A percentile compares a stretch with the other conserved stretches of the same genome.
These are phyloP conservation scores for Raddia distichophylla DNA, from an alignment of 176 grass and related monocot species.

Conservation along the genomic window DNA sequence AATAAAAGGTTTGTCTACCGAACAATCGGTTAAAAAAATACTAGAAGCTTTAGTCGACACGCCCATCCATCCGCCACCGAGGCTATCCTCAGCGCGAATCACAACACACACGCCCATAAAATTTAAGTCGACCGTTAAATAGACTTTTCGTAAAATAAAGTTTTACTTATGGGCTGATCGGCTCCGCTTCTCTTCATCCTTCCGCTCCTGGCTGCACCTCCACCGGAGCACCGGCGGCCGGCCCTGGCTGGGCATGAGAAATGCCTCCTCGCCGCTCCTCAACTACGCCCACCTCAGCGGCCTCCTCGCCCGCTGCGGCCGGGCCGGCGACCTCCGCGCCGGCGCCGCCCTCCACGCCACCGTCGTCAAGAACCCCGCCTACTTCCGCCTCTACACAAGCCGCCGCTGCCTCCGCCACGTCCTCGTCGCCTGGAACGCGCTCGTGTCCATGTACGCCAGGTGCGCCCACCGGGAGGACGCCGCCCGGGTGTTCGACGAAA, in stretches of 20 bases:
- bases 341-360: conserved; percentile 70
- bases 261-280: conserved; percentile 36
- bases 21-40: no score
- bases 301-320: conserved; percentile 67
- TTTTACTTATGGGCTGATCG: no score
- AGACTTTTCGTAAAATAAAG: no score
- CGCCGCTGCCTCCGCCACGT: not conserved
- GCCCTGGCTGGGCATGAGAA: conserved; percentile 34
- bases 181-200: no score
- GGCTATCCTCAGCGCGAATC: no score
- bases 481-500: conserved; percentile 65
- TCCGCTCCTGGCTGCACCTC: no score
- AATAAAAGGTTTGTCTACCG: no score
- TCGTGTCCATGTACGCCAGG: conserved; percentile 65
- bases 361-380: conserved; percentile 50
- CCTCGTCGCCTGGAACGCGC: conserved; percentile 65
- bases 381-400: conserved; percentile 33
- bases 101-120: no score
- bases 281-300: conserved; percentile 61
- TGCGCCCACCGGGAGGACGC: conserved; percentile 55
- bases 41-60: no score
- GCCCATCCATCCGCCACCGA: no score
- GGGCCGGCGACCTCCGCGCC: conserved; percentile 50
- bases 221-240: no score
- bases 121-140: no score